Evolutionary conservation across 2,329 filamentous ascomycete species (phyloP).

Genomic region (Talaromyces sp.): DNA sequence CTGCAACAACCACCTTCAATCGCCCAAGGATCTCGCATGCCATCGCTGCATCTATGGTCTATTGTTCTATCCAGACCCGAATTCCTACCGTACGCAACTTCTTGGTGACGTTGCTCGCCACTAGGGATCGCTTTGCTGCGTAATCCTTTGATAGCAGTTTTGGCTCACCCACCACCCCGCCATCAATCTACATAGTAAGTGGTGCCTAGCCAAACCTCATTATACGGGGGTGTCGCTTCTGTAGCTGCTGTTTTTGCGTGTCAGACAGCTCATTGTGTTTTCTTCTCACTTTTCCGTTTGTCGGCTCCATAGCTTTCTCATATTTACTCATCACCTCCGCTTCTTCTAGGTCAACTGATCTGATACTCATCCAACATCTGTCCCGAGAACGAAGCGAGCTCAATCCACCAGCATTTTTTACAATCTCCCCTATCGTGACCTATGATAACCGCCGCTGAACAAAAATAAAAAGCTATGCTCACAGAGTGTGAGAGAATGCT

Average conservation of each 20-base stretch:
- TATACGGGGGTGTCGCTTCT: background rate
- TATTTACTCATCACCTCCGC: background rate
- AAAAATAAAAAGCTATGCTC: conserved; percentile 36
- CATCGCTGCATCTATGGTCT: background rate
- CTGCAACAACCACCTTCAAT: background rate
- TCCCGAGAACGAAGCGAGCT: background rate
- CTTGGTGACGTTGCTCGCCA: background rate
- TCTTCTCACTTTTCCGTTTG: background rate
- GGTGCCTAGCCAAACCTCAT: background rate
- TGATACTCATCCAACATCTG: background rate
- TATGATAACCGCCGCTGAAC: background rate
- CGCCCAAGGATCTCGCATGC: background rate
- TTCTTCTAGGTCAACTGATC: background rate
- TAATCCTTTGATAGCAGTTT: conserved; percentile 1
- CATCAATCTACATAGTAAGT: background rate
- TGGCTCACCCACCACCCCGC: conserved; percentile 6
- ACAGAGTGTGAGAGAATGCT: conserved; percentile 68
- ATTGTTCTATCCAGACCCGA: background rate
- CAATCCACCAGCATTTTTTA: conserved; percentile 5
- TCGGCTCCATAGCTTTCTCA: background rate
- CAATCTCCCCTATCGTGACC: conserved; percentile 19
- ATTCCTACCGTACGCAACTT: background rate
- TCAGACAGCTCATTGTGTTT: background rate
- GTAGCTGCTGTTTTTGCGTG: background rate
- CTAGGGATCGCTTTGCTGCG: conserved; percentile 12